These are phyloP conservation scores for Pholiota conissans DNA, from an alignment of 768 basidiomycete species.

Conservation along the genomic window DNA sequence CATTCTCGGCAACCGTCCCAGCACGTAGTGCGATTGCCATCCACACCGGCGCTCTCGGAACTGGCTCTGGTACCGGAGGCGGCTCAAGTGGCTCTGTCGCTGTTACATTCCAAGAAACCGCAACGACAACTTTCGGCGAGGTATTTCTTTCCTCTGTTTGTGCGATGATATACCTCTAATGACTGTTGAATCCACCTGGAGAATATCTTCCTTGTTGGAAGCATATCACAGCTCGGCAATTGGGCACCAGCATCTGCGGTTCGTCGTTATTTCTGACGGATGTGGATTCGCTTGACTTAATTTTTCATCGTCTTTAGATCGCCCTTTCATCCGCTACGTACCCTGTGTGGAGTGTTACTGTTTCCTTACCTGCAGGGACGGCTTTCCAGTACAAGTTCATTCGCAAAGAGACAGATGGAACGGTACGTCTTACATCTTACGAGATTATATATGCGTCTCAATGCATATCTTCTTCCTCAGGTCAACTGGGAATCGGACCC, in stretches of 20 bases:
- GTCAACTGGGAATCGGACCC: slow-evolving; percentile 66
- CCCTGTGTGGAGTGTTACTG: slow-evolving; percentile 53
- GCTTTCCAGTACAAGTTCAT: slow-evolving; percentile 64
- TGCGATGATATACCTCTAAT: not conserved
- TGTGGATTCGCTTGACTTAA: not conserved
- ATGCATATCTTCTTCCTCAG: slow-evolving; percentile 26
- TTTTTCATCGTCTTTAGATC: slow-evolving; percentile 29
- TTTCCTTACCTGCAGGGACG: slow-evolving; percentile 49
- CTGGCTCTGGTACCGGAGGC: slow-evolving; percentile 22
- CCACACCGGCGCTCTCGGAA: slow-evolving; percentile 44
- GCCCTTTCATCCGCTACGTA: slow-evolving; percentile 51
- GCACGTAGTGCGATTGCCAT: slow-evolving; percentile 57
- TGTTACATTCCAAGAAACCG: slow-evolving; percentile 53
- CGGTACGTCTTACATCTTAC: slow-evolving; percentile 7
- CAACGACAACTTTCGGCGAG: slow-evolving; percentile 59
- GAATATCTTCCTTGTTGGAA: slow-evolving; percentile 64
- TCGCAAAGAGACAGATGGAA: slow-evolving; percentile 38
- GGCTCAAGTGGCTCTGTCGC: slow-evolving; percentile 26
- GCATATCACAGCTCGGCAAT: slow-evolving; percentile 50
- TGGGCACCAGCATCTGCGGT: slow-evolving; percentile 54
- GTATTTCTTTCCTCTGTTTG: slow-evolving; percentile 23
- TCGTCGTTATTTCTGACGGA: slow-evolving; percentile 10
- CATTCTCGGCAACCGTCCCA: slow-evolving; percentile 48
- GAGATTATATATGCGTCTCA: not conserved
- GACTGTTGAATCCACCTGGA: slow-evolving; percentile 20